Base-by-base conservation (phyloP, 2,329 filamentous ascomycete species). In the Plenodomus lindquistii region DNA sequence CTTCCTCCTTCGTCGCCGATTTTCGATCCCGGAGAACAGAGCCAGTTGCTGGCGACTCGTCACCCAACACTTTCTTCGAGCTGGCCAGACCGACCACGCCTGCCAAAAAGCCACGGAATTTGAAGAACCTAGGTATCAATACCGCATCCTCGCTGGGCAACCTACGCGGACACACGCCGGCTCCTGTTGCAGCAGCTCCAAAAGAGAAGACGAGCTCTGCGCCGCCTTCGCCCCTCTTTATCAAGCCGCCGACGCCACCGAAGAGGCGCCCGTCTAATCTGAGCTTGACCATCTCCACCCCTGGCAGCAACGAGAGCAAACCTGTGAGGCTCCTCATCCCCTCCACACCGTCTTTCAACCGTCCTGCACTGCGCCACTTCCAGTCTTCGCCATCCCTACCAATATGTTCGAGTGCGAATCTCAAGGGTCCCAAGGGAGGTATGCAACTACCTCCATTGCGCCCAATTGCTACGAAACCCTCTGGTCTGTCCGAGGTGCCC, bases 71-170 rank as follows among this genome's bases (percentile, higher is more conserved):
- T 7, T 85, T 78, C 60, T 79, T 79, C 57, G 77, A 79, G 48
- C 63, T 79, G 27, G 72, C 77, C 49, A 70, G 77, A 44, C 75
- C 77, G 16, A 74, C 73, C 1, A 77, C 76, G 3, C 75, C 84
- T 3, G 86, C 86, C 1, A 81, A 87, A 62, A 86, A 88, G 63
- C 81, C 83, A n/a, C 85, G 88, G 48, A 94, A 94, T 66, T 86
- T 91, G 74, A 94, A 94, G 73, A 89, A 89, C 34, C 79, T 94
- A 4, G 91, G 88, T 1, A 88, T 94, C 38, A 88, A 92, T 57
- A 84, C 85, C 44, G 77, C 81, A 8, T 70, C 78, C 10, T 76
- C 79, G 0, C 66, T 76, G 17, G 65, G 71, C 48, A 70, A 74
- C 39, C 64, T 78, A 18, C 79, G 81, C 4, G 69, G 42, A 67